Base-by-base conservation (phyloP, 306 rosid species). In the Parietaria judaica region DNA sequence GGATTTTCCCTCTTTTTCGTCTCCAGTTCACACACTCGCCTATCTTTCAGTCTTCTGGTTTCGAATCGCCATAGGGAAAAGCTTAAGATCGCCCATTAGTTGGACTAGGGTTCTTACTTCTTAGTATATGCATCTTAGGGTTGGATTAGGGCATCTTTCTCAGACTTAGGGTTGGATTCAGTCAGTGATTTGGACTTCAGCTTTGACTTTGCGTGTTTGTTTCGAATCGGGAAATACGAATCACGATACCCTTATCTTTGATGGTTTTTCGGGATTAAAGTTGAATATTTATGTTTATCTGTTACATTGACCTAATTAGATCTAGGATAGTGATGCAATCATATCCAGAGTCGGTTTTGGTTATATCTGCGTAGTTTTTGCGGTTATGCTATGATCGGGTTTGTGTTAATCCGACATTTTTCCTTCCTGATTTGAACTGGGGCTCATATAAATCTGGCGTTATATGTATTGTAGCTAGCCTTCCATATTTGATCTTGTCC, bases 21-120 rank as follows among this genome's bases (percentile, higher is more conserved):
- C 38, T 56, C 39, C 64, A 60, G 64, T 73, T 71, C 66, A 36
- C 59, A 36, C 59, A 60, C 52, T 35, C 74, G 57, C 75, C 46
- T 45, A 54, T 66, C 31, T 62, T 17, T 76, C 72, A 49, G 14
- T 49, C 53, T 8, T 49, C 45, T 54, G 62, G 23, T 38, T 57
- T 58, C 49, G 49, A 36, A 31, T 67, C 36, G 45, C 37, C 39
- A 16, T 56, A 11, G 14, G 7, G 35, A 36, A 39, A 17, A 44
- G 41, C 66, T 31, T 8, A 41, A 41, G 45, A 41, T 41, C 45
- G 56, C 48, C 43, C 54, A 17, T 66, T 63, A 53, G 58, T 55
- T n/a, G 49, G 60, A 41, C 51, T 52, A 23, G 31, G 31, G 31
- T 23, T 23, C 31, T 23, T 23, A 23, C 31, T 52, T 41, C 17